Evolutionary conservation across 164 flowering plant species (phyloP), one percentile per base, ranked within the genome.

Genomic region (Kingdonia uniflora): DNA sequence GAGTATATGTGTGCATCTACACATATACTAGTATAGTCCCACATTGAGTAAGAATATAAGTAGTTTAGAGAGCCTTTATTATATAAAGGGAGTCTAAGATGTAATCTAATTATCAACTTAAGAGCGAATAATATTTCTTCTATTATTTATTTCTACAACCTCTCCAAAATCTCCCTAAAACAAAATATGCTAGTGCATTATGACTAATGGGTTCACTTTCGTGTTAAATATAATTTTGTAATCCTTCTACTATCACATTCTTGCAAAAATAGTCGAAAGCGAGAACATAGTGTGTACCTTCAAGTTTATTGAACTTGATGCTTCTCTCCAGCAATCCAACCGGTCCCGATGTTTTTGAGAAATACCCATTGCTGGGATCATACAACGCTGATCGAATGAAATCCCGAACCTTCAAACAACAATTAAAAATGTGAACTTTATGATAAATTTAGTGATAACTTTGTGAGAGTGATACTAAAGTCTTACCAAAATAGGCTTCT

Each of bases 341-440:
- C 0, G 96, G 68, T 11, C 80, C 72, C 1, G 96, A 72, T 51
- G 84, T 65, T 58, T 80, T 80, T 11, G 96, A 80, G 70, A 91
- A 87, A 68, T 91, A 91, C 1, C 97, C 97, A 73, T 81, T 76
- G 17, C 72, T 65, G 0, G 95, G 89, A 51, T 87, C 79, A 51
- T 85, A 91, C 47, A 90, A 56, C 33, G 92, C 89, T 7, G 85
- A 76, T 57, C 68, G 88, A 23, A 91, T 79, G 64, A 78, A 91
- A 76, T 91, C 97, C 14, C 97, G 68, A 52, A 91, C 97, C 97
- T 91, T 58, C 47, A 41, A 25, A 33, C 41, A 46, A 35, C 48
- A 19, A 17, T 10, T 14, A 22, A 15, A 0, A 26, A 29, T 2
- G 2, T 7, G 5, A 51, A 7, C 15, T 16, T 13, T 0, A 51